These are phyloP conservation scores for Hygrophoropsis aurantiaca DNA, from an alignment of 768 basidiomycete species.

Conservation along the genomic window DNA sequence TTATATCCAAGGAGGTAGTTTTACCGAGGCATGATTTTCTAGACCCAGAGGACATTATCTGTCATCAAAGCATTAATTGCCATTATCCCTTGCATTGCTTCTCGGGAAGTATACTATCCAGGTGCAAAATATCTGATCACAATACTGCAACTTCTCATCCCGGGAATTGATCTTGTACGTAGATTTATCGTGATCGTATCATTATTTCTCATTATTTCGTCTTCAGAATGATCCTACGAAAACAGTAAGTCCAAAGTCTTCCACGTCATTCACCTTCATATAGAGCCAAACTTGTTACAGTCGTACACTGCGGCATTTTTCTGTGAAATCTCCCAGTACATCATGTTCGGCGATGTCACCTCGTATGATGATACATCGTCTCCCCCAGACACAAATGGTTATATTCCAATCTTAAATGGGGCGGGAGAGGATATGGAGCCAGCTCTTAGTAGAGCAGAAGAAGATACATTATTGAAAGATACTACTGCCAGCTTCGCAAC, in stretches of 20 bases:
- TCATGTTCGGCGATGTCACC: slow-evolving; percentile 69
- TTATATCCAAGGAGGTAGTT: slow-evolving; percentile 1
- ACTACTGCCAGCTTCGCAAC: slow-evolving; percentile 75
- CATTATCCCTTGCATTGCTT: slow-evolving; percentile 78
- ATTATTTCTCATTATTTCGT: not conserved
- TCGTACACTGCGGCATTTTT: slow-evolving; percentile 74
- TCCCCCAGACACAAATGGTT: not conserved
- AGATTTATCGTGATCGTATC: not conserved
- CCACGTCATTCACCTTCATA: not conserved
- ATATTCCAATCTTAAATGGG: not conserved
- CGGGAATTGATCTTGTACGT: slow-evolving; percentile 82
- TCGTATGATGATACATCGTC: slow-evolving; percentile 26
- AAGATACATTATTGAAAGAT: slow-evolving; percentile 69
- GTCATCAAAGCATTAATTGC: slow-evolving; percentile 85
- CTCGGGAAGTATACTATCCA: slow-evolving; percentile 72
- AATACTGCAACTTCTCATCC: slow-evolving; percentile 77
- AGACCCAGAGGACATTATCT: slow-evolving; percentile 84
- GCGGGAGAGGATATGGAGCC: slow-evolving; percentile 18
- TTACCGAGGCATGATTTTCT: slow-evolving; percentile 7
- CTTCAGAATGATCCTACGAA: slow-evolving; percentile 74
- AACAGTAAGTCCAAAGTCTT: slow-evolving; percentile 47
- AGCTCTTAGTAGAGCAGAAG: slow-evolving; percentile 63
- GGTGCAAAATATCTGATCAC: slow-evolving; percentile 82
- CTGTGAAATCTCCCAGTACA: slow-evolving; percentile 72
- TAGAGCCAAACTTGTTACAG: slow-evolving; percentile 33